A percentile compares a stretch with the other conserved stretches of the same genome.
These are phyloP conservation scores for Fermentozyma sake DNA, from an alignment of 1,139 yeast genomes.

Conservation along the genomic window DNA sequence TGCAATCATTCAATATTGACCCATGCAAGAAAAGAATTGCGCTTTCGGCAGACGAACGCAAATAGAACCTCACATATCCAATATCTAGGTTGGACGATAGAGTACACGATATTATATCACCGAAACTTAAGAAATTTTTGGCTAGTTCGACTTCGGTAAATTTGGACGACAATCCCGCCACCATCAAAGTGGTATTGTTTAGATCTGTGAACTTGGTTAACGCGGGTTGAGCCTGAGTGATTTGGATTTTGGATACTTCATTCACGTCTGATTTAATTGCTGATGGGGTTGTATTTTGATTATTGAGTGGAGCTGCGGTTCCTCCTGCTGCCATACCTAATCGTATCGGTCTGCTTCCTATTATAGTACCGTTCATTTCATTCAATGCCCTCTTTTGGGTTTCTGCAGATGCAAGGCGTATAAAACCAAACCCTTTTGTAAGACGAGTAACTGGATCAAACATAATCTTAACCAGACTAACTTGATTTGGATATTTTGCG, in stretches of 20 bases:
- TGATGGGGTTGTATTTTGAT: constrained; percentile 1
- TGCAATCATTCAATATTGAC: constrained; percentile 24
- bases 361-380: constrained; percentile 77
- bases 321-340: constrained; percentile 43
- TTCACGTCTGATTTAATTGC: constrained; percentile 1
- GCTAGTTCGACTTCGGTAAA: constrained; percentile 29
- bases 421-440: constrained; percentile 89
- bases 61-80: constrained; percentile 25
- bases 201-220: constrained; percentile 32
- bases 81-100: constrained; percentile 17
- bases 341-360: constrained; percentile 73
- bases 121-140: constrained; percentile 29
- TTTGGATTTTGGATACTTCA: constrained; percentile 11
- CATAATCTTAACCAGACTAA: constrained; percentile 86
- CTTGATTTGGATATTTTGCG: constrained; percentile 59
- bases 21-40: constrained; percentile 35
- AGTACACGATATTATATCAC: constrained; percentile 26
- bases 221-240: constrained; percentile 33
- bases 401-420: constrained; percentile 69
- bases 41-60: constrained; percentile 33
- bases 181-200: constrained; percentile 26
- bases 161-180: constrained; percentile 26
- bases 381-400: constrained; percentile 70
- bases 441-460: constrained; percentile 69
- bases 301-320: constrained; percentile 5